Evolutionary conservation across 371 early-diverging fungal species (phyloP), one percentile per base, ranked within the genome.

Genomic region (Chytridium lagenaria): DNA sequence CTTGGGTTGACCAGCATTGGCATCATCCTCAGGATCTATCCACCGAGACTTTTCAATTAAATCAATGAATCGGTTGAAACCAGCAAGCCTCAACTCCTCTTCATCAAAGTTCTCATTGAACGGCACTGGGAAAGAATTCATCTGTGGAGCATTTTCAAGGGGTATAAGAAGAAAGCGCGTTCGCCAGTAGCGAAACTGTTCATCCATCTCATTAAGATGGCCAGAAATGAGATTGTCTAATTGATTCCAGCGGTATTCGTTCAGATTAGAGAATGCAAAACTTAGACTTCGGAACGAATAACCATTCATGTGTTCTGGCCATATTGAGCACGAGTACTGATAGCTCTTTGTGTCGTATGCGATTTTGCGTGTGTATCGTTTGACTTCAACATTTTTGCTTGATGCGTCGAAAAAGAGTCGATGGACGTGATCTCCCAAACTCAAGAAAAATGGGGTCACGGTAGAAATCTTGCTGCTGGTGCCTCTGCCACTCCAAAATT

Each of bases 141-240:
- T 69, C 1, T 65, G 55, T 16, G 91, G 86, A 5, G 93, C 76
- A 19, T 83, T 80, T 67, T 95, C 95, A 23, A 89, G 71, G 1
- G 99, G 98, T 37, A 98, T 92, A 28, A 98, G 81, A 50, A 96
- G 83, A 79, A 96, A 97, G 3, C 97, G 86, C 0, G 96, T 88
- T 2, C 97, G 84, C 93, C 94, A 95, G 76, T 92, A 96, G 52
- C 91, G 81, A 34, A 94, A 79, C 12, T 90, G 85, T 50, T 95
- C 94, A 0, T 89, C 92, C 72, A 94, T 77, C 23, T 93, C 93
- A 31, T 93, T 91, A 70, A 92, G 91, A 68, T 93, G 92, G 28
- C 98, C 98, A 7, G 93, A 88, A 1, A 95, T 89, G 23, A 93
- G 80, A 68, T 90, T 89, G 80, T 61, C 74, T 31, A 96, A 82